A percentile compares a stretch with the other conserved stretches of the same genome.
phyloP scores from a whole-genome alignment of 1,284 basidiomycete species.

The Ceratobasidium sp. region DNA sequence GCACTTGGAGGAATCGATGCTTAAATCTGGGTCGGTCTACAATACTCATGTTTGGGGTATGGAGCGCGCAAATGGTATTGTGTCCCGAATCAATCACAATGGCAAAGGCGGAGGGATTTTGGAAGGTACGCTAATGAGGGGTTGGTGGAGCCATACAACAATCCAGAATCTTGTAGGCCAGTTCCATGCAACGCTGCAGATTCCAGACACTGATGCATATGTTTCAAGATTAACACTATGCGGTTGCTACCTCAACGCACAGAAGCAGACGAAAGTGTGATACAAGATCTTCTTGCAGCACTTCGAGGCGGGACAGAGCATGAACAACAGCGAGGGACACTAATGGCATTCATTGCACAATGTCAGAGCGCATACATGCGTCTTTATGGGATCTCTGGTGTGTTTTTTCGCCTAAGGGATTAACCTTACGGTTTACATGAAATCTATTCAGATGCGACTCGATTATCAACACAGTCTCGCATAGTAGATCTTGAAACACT shows the following conservation, averaged over 20 bases:
- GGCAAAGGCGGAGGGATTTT: neutral
- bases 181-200: neutral
- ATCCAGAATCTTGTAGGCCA: slow-evolving; percentile 12
- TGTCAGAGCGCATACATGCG: slow-evolving; percentile 4
- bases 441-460: neutral
- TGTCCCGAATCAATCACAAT: slow-evolving; percentile 21
- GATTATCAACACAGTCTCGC: slow-evolving; percentile 4
- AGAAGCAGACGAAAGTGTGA: neutral
- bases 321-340: slow-evolving; percentile 9
- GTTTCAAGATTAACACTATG: neutral
- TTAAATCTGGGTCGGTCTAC: slow-evolving; percentile 17
- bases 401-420: neutral
- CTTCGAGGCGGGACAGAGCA: slow-evolving; percentile 2
- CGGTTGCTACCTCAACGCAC: neutral
- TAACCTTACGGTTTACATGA: neutral
- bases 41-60: slow-evolving; percentile 29
- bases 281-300: neutral
- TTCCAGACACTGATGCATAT: neutral
- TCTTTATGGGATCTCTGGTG: neutral
- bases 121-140: slow-evolving; percentile 10
- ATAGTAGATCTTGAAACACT: neutral
- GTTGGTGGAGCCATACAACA: slow-evolving; percentile 11
- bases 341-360: slow-evolving; percentile 14
- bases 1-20: slow-evolving; percentile 22
- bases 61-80: slow-evolving; percentile 20